phyloP scores from a whole-genome alignment of 495 filamentous ascomycete species.

The Cairneyella variabilis region DNA sequence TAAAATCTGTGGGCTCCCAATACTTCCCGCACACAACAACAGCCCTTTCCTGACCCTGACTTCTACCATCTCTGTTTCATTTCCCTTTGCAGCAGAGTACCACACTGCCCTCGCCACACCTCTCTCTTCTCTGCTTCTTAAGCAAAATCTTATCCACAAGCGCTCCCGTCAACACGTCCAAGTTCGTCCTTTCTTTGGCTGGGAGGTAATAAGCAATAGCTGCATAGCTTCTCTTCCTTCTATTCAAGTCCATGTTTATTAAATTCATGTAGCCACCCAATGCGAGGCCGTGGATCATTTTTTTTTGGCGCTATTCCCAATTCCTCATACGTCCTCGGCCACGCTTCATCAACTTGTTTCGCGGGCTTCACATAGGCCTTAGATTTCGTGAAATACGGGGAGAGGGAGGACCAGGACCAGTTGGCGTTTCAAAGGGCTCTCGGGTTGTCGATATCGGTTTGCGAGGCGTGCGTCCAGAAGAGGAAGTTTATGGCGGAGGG shows the following conservation, averaged over 20 bases:
- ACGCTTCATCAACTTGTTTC: neutral
- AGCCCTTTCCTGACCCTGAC: no score
- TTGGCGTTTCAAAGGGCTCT: constrained; percentile 33
- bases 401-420: constrained; percentile 35
- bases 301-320: constrained; percentile 1
- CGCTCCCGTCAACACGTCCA: constrained; percentile 42
- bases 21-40: constrained; percentile 49
- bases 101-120: constrained; percentile 28
- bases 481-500: constrained; percentile 52
- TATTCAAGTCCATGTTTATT: constrained; percentile 19
- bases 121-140: constrained; percentile 27
- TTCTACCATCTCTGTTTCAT: neutral
- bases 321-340: neutral
- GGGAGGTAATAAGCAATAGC: constrained; percentile 35
- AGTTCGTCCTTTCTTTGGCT: constrained; percentile 35
- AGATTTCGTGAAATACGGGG: constrained; percentile 37
- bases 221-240: constrained; percentile 29
- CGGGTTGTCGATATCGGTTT: constrained; percentile 31
- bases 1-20: constrained; percentile 57
- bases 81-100: constrained; percentile 16
- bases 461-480: constrained; percentile 38
- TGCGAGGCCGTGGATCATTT: constrained; percentile 31
- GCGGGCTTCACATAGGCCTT: constrained; percentile 30
- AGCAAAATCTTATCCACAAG: constrained; percentile 43
- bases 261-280: constrained; percentile 10